Percentiles rank a stretch among this genome's conserved stretches.
phyloP scores from a whole-genome alignment of 2,329 filamentous ascomycete species.

The Blastomyces silverae region DNA sequence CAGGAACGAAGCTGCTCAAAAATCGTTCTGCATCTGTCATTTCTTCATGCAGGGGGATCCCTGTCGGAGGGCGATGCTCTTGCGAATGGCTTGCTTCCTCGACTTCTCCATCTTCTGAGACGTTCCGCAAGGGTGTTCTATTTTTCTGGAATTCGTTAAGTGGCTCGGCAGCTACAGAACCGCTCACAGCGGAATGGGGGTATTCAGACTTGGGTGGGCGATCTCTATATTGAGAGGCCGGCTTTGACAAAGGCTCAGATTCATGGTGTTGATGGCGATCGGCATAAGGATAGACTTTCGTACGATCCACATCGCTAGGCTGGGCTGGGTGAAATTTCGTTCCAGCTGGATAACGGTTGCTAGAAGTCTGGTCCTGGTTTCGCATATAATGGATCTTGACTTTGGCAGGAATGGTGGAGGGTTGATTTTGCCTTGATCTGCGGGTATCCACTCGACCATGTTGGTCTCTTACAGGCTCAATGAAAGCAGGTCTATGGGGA shows the following conservation, averaged over 20 bases:
- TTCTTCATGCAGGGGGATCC: constrained; percentile 24
- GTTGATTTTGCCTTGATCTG: constrained; percentile 7
- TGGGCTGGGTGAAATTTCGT: background rate
- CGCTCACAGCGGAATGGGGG: background rate
- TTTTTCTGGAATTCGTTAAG: constrained; percentile 6
- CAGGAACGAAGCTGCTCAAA: constrained; percentile 32
- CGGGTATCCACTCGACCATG: constrained; percentile 17
- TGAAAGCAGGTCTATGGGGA: constrained; percentile 36
- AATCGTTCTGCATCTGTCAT: constrained; percentile 36
- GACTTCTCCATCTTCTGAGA: constrained; percentile 38
- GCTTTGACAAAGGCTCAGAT: background rate
- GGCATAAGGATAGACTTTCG: background rate
- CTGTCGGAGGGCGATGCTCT: constrained; percentile 13
- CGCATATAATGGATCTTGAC: background rate
- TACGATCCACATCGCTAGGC: background rate
- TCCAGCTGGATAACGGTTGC: background rate
- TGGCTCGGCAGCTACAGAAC: background rate
- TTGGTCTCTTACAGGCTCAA: constrained; percentile 22
- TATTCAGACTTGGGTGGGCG: constrained; percentile 11
- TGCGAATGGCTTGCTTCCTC: constrained; percentile 20
- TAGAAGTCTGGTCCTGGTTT: background rate
- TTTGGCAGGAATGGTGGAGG: background rate
- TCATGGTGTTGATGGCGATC: constrained; percentile 12
- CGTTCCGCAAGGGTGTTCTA: constrained; percentile 19
- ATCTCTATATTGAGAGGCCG: constrained; percentile 8